Evolutionary conservation across 2,329 filamentous ascomycete species (phyloP), one percentile per base, ranked within the genome.

Genomic region (Fusarium sp.): DNA sequence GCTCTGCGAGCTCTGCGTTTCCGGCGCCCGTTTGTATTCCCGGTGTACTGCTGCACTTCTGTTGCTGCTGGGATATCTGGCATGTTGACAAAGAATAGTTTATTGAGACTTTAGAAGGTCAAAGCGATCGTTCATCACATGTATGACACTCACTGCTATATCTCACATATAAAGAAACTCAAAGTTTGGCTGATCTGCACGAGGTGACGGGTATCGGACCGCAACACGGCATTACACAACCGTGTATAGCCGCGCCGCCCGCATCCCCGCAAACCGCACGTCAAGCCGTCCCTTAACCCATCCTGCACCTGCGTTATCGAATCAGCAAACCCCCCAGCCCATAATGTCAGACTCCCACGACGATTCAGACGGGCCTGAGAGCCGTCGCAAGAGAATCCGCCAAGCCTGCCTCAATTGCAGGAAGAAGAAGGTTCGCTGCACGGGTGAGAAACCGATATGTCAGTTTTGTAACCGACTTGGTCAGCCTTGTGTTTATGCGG

Each of bases 401-500:
- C 63, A 68, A 68, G 65, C 65, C 4, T 68, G 65, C 22, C 65
- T 68, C 30, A 68, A 68, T 9, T 68, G 65, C 24, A 69, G 66
- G 28, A 51, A 54, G 30, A 69, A 69, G 38, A 69, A 69, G 7
- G 65, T 69, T 16, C 51, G 65, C 5, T 69, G 66, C 16, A 65
- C 58, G 6, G 66, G 66, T 3, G 66, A 69, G 20, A 69, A 69
- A 16, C 66, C 66, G 3, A 45, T 51, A n/a, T 69, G 65, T 13
- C 55, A 48, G 20, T 69, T 69, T n/a, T 69, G 66, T n/a, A 51
- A 12, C 7, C 51, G 66, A 7, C 45, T 69, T 20, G 54, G 48
- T 2, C 66, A 69, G 18, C 33, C 24, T 15, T 69, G 66, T 24
- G 28, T 65, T 7, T 69, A 69, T 28, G 65, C 44, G 15, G 66